Conservation (phyloP, 2,329 filamentous ascomycete genomes). For the Aspergillus versicolor region DNA sequence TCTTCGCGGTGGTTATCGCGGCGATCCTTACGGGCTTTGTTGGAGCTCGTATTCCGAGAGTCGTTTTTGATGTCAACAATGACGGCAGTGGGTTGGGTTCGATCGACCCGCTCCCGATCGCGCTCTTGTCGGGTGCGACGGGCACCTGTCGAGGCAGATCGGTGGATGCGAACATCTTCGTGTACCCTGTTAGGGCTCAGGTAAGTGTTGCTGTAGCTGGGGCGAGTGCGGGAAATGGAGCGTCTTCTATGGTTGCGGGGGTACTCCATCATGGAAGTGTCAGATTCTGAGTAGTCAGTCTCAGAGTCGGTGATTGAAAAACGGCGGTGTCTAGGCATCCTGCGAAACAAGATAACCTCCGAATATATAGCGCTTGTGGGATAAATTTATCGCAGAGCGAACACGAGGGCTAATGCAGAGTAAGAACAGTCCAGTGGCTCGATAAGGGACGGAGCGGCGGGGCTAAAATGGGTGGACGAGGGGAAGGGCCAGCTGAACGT, state of each 20-base stretch:
- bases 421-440: conserved; percentile 4
- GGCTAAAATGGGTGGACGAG: background rate
- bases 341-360: background rate
- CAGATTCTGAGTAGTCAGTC: conserved; percentile 36
- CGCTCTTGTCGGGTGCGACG: conserved; percentile 21
- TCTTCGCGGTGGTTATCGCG: conserved; percentile 22
- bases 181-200: conserved; percentile 26
- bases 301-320: conserved; percentile 26
- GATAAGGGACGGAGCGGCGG: background rate
- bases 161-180: conserved; percentile 24
- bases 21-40: conserved; percentile 23
- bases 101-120: conserved; percentile 11
- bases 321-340: conserved; percentile 13
- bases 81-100: conserved; percentile 25
- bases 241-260: conserved; percentile 27
- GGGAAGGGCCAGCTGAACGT: background rate
- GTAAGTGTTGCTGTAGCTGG: conserved; percentile 22
- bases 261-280: conserved; percentile 32
- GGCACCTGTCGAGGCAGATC: conserved; percentile 37
- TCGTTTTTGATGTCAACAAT: conserved; percentile 39
- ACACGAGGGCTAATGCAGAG: conserved; percentile 7
- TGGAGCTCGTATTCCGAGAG: conserved; percentile 27
- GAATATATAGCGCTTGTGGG: background rate
- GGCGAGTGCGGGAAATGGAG: conserved; percentile 35
- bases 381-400: background rate